Percentiles rank a stretch among this genome's conserved stretches.
phyloP scores from a whole-genome alignment of 2,329 filamentous ascomycete species.

The Trichoderma endophyticum region DNA sequence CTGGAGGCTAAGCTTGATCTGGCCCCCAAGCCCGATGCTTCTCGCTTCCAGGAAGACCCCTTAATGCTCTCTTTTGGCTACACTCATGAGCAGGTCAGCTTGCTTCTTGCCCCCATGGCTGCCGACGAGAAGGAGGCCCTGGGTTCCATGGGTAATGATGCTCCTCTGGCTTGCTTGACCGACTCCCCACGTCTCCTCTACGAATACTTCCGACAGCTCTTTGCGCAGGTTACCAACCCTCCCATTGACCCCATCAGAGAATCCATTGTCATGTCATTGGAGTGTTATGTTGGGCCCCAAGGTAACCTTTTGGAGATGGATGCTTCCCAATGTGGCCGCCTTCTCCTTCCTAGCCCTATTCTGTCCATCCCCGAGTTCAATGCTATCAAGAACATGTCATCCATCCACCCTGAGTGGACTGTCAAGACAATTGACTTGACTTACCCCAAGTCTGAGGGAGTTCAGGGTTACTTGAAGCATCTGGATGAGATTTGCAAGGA shows the following conservation, averaged over 20 bases:
- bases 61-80: constrained; percentile 86
- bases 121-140: constrained; percentile 96
- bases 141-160: constrained; percentile 97
- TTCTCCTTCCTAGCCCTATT: constrained; percentile 84
- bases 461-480: constrained; percentile 79
- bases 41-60: constrained; percentile 77
- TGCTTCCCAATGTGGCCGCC: constrained; percentile 77
- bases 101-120: constrained; percentile 91
- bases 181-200: constrained; percentile 83
- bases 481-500: constrained; percentile 86
- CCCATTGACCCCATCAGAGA: constrained; percentile 96
- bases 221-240: constrained; percentile 96
- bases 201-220: constrained; percentile 97
- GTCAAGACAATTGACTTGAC: constrained; percentile 90
- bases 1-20: constrained; percentile 62
- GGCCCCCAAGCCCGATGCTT: constrained; percentile 62
- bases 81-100: constrained; percentile 89
- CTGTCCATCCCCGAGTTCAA: constrained; percentile 90
- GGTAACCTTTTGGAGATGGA: constrained; percentile 95
- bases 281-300: constrained; percentile 94
- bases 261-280: constrained; percentile 96
- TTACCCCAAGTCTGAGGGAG: constrained; percentile 80
- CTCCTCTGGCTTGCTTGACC: constrained; percentile 87
- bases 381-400: constrained; percentile 72
- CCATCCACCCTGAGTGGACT: constrained; percentile 74